A percentile compares a stretch with the other conserved stretches of the same genome.
phyloP scores from a whole-genome alignment of 1,139 yeast genomes.

The Saccharomycopsis crataegensis region DNA sequence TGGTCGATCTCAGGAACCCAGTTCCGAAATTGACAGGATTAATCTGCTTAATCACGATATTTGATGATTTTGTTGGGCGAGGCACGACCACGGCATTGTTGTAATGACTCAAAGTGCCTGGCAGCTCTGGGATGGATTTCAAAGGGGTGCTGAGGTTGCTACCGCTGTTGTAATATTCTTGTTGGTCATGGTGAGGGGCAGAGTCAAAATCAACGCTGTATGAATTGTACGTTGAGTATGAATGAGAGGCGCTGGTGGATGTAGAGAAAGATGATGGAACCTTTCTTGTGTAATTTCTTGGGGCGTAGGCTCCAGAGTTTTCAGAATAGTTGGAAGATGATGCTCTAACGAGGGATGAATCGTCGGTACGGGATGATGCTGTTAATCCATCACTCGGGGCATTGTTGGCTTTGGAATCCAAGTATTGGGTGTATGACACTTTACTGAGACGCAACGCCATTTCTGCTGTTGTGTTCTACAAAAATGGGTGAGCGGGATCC shows the following conservation, averaged over 20 bases:
- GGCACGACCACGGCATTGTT: background rate
- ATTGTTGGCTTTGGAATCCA: background rate
- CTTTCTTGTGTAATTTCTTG: background rate
- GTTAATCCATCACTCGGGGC: background rate
- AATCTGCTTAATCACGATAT: constrained; percentile 3
- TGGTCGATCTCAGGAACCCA: background rate
- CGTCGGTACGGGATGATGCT: background rate
- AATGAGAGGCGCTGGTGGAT: constrained; percentile 3
- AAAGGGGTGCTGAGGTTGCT: background rate
- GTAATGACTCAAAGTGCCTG: background rate
- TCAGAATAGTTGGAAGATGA: background rate
- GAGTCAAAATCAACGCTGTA: background rate
- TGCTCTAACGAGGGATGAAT: background rate
- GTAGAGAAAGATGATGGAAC: constrained; percentile 3
- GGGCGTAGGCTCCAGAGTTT: background rate
- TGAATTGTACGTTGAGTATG: constrained; percentile 3
- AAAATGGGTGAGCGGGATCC: too few species aligned
- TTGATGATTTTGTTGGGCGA: background rate
- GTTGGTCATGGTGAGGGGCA: background rate
- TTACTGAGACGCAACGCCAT: background rate
- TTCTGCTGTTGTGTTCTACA: too few species aligned
- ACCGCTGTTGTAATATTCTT: background rate
- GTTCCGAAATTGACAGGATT: background rate
- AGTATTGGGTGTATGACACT: constrained; percentile 1
- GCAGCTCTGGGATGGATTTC: constrained; percentile 1